phyloP scores from a whole-genome alignment of 2,329 filamentous ascomycete genomes.

The Waltergamsia citrina region DNA sequence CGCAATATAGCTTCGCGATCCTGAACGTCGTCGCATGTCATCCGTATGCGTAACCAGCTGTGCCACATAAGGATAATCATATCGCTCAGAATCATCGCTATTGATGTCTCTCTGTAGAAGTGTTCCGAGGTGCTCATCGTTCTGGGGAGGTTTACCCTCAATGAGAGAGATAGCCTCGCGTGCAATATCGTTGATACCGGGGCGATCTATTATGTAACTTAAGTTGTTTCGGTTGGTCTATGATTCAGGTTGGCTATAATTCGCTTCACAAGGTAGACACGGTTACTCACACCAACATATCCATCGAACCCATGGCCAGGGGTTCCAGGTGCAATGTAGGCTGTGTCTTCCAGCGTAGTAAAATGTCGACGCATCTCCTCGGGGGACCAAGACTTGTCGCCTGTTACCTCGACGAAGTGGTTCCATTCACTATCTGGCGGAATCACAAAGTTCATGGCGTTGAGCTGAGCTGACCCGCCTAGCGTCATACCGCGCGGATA shows the following conservation, averaged over 20 bases:
- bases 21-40: conserved; percentile 6
- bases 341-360: conserved; percentile 32
- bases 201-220: no score
- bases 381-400: conserved; percentile 37
- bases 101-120: conserved; percentile 1
- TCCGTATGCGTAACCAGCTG: conserved; percentile 16
- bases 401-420: conserved; percentile 35
- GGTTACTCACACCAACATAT: conserved; percentile 19
- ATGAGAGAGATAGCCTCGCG: no score
- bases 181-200: no score
- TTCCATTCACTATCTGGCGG: conserved; percentile 40
- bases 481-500: conserved; percentile 15
- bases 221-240: no score
- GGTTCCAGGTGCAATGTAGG: conserved; percentile 26
- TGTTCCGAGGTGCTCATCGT: no score
- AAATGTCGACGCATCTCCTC: conserved; percentile 40
- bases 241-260: no score
- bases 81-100: background rate
- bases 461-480: conserved; percentile 23
- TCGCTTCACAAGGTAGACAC: no score
- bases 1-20: conserved; percentile 8
- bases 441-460: conserved; percentile 33
- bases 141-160: no score
- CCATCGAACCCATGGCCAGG: conserved; percentile 38
- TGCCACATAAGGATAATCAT: conserved; percentile 12